Evolutionary conservation across 257 asterid genomes (phyloP).

Genomic region (Jasminum sambac): DNA sequence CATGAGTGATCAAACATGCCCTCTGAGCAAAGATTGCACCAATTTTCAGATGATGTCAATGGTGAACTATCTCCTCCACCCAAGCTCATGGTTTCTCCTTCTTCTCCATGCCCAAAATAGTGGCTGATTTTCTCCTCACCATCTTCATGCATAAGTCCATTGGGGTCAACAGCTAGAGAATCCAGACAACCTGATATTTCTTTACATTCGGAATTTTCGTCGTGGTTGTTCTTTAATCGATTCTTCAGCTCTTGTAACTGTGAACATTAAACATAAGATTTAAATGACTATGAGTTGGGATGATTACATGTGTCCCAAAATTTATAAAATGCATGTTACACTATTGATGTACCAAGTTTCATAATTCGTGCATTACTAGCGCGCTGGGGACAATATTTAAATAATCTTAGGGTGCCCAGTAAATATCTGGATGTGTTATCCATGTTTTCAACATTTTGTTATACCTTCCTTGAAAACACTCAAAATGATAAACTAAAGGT

Average conservation of each 20-base stretch:
- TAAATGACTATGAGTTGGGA: background rate
- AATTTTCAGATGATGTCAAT: slow-evolving; percentile 28
- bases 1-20: slow-evolving; percentile 33
- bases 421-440: no score
- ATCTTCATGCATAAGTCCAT: background rate
- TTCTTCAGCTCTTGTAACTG: slow-evolving; percentile 45
- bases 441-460: no score
- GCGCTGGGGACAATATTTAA: background rate
- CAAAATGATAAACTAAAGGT: no score
- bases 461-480: no score
- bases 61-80: slow-evolving; percentile 35
- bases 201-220: slow-evolving; percentile 12
- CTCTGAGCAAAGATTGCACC: slow-evolving; percentile 33
- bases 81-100: slow-evolving; percentile 27
- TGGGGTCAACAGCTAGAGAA: slow-evolving; percentile 20
- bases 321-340: no score
- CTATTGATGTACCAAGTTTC: no score
- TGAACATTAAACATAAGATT: background rate
- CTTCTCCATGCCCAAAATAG: slow-evolving; percentile 22
- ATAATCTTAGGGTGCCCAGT: no score
- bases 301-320: background rate
- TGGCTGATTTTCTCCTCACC: slow-evolving; percentile 16
- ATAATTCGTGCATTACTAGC: background rate
- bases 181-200: slow-evolving; percentile 15
- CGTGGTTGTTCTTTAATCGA: slow-evolving; percentile 25